Evolutionary conservation across 129 eudicot species (phyloP).

Genomic region (Flaveria linearis): DNA sequence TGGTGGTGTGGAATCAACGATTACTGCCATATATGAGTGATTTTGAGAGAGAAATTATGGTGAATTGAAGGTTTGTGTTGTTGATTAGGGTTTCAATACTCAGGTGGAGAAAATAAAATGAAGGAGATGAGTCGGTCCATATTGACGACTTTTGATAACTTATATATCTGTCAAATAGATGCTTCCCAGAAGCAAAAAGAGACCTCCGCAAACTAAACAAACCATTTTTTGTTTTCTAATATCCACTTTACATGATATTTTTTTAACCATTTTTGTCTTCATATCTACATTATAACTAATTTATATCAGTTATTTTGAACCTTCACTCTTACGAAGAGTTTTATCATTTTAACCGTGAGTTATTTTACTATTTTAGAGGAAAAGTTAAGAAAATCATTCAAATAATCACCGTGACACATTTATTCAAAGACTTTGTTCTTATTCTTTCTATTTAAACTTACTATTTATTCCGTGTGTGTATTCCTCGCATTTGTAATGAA

Average conservation of each 20-base stretch:
- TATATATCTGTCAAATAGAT: conserved; percentile 25
- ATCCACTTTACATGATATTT: background rate
- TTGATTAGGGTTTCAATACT: conserved; percentile 28
- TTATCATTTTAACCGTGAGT: too few relatives aligned
- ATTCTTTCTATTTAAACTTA: too few relatives aligned
- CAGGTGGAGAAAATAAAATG: background rate
- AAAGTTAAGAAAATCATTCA: too few relatives aligned
- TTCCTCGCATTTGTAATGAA: too few relatives aligned
- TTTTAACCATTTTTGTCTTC: too few relatives aligned
- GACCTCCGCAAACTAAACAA: conserved; percentile 22
- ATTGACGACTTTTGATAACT: conserved; percentile 31
- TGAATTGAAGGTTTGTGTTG: conserved; percentile 13
- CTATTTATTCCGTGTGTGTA: too few relatives aligned
- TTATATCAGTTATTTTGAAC: too few relatives aligned
- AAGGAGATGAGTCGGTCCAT: conserved; percentile 23
- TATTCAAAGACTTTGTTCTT: too few relatives aligned
- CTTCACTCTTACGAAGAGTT: too few relatives aligned
- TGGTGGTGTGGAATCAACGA: conserved; percentile 40
- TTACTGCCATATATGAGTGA: conserved; percentile 37
- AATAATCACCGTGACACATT: too few relatives aligned
- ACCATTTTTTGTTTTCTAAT: conserved; percentile 36
- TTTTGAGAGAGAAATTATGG: conserved; percentile 2
- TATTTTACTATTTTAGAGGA: too few relatives aligned
- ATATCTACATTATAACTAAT: too few relatives aligned
- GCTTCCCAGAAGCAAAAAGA: conserved; percentile 33